phyloP scores from a whole-genome alignment of 805 yeast species.

The Yarrowia bubula region DNA sequence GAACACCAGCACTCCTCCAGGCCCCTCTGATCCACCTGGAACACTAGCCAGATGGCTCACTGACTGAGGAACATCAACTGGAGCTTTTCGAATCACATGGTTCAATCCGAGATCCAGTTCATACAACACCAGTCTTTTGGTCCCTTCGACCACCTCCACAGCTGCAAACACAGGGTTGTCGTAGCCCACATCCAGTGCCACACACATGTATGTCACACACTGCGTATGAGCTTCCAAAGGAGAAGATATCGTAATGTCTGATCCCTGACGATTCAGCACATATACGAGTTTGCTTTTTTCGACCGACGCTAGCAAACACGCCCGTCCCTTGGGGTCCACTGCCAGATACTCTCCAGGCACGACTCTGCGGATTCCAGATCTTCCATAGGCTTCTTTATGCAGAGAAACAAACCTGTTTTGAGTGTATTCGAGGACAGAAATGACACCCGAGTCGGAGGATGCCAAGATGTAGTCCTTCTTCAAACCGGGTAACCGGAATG shows the following conservation, averaged over 20 bases:
- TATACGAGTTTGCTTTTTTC: conserved; percentile 75
- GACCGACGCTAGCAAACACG: conserved; percentile 65
- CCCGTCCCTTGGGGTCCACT: conserved; percentile 70
- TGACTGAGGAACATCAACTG: conserved; percentile 42
- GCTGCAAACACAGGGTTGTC: conserved; percentile 86
- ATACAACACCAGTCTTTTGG: conserved; percentile 57
- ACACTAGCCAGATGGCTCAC: conserved; percentile 60
- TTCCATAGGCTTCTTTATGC: conserved; percentile 63
- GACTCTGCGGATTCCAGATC: conserved; percentile 70
- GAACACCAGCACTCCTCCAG: conserved; percentile 67
- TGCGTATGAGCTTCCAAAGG: conserved; percentile 69
- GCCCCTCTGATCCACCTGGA: conserved; percentile 72
- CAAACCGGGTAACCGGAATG: conserved; percentile 54
- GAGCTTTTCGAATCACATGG: conserved; percentile 57
- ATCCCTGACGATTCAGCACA: conserved; percentile 52
- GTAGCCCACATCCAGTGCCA: conserved; percentile 69
- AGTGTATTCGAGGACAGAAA: conserved; percentile 53
- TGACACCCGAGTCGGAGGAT: conserved; percentile 77
- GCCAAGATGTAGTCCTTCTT: conserved; percentile 58
- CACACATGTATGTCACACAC: conserved; percentile 51
- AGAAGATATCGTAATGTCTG: conserved; percentile 56
- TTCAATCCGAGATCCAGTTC: conserved; percentile 85
- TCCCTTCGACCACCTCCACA: conserved; percentile 52
- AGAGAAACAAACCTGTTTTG: conserved; percentile 44
- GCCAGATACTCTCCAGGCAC: conserved; percentile 73